Evolutionary conservation across 2,329 filamentous ascomycete genomes (phyloP).

Genomic region (Periglandula ipomoeae): DNA sequence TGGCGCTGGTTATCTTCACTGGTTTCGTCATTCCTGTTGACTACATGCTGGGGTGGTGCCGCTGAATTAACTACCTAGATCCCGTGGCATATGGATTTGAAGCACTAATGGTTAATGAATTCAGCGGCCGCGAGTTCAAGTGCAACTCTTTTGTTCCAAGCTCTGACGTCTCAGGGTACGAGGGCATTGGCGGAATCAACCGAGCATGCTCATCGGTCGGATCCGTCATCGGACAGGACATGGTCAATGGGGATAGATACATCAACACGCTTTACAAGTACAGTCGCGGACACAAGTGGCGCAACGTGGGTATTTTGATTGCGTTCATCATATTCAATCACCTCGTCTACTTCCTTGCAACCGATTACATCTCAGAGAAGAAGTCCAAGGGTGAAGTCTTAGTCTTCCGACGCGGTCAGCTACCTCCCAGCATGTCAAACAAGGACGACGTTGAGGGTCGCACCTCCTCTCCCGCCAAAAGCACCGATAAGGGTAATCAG

Average conservation of each 20-base stretch:
- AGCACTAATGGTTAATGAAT: conserved; percentile 65
- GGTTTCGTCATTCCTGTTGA: conserved; percentile 43
- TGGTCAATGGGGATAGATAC: conserved; percentile 53
- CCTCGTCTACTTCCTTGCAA: conserved; percentile 50
- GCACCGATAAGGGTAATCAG: no score
- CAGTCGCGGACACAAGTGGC: conserved; percentile 48
- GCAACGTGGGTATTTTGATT: conserved; percentile 62
- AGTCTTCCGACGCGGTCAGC: conserved; percentile 51
- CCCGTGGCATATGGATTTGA: conserved; percentile 69
- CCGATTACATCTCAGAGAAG: conserved; percentile 55
- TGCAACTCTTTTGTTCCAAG: no score
- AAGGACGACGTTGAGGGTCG: conserved; percentile 21
- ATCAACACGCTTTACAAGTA: conserved; percentile 48
- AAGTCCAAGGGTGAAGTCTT: conserved; percentile 59
- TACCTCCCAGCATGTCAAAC: conserved; percentile 33
- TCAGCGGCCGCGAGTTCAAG: no score
- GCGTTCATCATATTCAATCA: conserved; percentile 60
- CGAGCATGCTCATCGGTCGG: no score
- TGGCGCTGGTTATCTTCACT: conserved; percentile 52
- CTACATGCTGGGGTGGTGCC: conserved; percentile 62
- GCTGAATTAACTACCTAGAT: conserved; percentile 69
- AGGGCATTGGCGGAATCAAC: no score
- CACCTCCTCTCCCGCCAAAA: no score
- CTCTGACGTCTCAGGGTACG: no score
- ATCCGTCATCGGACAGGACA: conserved; percentile 40